Conservation (phyloP, 2,329 filamentous ascomycete genomes). For the Fusarium nanum region DNA sequence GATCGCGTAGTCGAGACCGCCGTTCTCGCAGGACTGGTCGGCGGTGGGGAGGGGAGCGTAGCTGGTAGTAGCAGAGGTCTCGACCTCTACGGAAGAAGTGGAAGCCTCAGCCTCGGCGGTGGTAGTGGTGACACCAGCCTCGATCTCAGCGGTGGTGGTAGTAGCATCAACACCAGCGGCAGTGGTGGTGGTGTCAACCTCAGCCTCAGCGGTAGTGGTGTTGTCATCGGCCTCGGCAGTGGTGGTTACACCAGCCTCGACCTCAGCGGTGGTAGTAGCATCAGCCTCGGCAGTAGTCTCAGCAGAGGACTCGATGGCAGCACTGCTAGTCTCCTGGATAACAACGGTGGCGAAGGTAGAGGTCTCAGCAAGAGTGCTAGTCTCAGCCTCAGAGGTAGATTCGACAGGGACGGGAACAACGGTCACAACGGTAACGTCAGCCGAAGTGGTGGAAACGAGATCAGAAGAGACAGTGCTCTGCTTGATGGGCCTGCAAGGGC, state of each 20-base stretch:
- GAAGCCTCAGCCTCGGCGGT: not conserved
- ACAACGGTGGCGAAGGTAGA: not conserved
- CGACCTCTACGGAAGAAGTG: not conserved
- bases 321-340: not conserved
- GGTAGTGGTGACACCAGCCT: not conserved
- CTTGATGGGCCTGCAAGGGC: slow-evolving; percentile 5
- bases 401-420: not conserved
- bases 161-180: not conserved
- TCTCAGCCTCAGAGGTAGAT: not conserved
- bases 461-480: not conserved
- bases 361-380: not conserved
- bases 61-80: not conserved
- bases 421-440: not conserved
- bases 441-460: not conserved
- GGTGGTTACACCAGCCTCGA: not conserved
- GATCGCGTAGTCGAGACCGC: slow-evolving; percentile 10
- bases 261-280: not conserved
- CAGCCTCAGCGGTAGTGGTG: not conserved
- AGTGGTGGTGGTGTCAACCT: not conserved
- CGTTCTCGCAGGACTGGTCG: slow-evolving; percentile 14
- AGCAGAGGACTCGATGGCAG: not conserved
- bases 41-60: slow-evolving; percentile 6
- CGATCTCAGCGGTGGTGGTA: not conserved
- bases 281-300: not conserved
- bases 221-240: not conserved